A percentile compares a stretch with the other conserved stretches of the same genome.
These are phyloP conservation scores for Cladosporium sp. DNA, from an alignment of 2,329 filamentous ascomycete species.

Conservation along the genomic window DNA sequence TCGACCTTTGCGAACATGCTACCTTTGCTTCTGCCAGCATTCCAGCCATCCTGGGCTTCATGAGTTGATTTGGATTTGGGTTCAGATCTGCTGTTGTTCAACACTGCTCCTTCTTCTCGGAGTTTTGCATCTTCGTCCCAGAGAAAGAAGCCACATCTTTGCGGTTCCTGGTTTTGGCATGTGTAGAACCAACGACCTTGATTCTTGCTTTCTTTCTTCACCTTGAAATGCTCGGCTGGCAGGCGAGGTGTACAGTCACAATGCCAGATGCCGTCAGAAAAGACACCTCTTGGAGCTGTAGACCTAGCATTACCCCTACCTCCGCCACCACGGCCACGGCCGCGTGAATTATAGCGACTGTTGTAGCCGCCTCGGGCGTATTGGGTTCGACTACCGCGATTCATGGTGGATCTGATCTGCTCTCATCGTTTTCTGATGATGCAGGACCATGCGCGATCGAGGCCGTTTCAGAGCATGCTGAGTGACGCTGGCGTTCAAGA, in stretches of 20 bases:
- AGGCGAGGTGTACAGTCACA: constrained; percentile 55
- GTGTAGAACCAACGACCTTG: constrained; percentile 52
- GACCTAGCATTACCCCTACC: not conserved
- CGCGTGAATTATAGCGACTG: constrained; percentile 1
- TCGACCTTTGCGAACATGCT: constrained; percentile 13
- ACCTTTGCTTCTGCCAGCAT: constrained; percentile 19
- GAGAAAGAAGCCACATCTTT: constrained; percentile 55
- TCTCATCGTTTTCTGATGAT: not conserved
- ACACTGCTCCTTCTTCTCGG: constrained; percentile 45
- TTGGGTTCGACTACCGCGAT: not conserved
- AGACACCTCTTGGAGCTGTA: constrained; percentile 25
- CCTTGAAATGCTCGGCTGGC: constrained; percentile 52
- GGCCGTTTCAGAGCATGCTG: no score
- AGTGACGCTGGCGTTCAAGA: no score
- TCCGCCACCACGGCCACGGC: not conserved
- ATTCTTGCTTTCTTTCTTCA: constrained; percentile 55
- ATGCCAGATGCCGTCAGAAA: constrained; percentile 41
- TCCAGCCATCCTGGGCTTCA: constrained; percentile 25
- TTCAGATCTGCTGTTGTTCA: constrained; percentile 48
- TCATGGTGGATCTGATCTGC: not conserved
- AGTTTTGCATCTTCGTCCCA: constrained; percentile 52
- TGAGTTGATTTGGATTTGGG: constrained; percentile 16
- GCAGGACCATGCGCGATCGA: no score
- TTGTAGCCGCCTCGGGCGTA: constrained; percentile 8
- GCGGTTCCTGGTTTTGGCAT: constrained; percentile 49